Conservation (phyloP, 176 grass and related monocot genomes). For the Raddia distichophylla region DNA sequence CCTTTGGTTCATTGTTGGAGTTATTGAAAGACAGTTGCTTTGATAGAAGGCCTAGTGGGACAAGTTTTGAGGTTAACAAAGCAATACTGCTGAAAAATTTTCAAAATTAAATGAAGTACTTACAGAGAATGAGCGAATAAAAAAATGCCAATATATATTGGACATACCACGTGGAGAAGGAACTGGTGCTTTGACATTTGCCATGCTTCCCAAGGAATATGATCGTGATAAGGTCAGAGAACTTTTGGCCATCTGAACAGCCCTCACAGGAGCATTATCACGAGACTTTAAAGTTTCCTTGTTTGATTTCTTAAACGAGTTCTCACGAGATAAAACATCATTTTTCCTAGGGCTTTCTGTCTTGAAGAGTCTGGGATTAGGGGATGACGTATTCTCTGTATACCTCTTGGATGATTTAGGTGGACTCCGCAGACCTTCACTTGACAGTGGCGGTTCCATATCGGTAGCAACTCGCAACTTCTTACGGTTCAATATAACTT, state of each 20-base stretch:
- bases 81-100: slow-evolving; percentile 10
- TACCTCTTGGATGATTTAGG: slow-evolving; percentile 55
- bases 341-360: slow-evolving; percentile 47
- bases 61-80: slow-evolving; percentile 46
- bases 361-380: slow-evolving; percentile 45
- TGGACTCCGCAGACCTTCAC: slow-evolving; percentile 50
- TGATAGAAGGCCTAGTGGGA: slow-evolving; percentile 57
- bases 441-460: slow-evolving; percentile 48
- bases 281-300: slow-evolving; percentile 39
- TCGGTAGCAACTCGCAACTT: slow-evolving; percentile 56
- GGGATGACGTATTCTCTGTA: slow-evolving; percentile 33
- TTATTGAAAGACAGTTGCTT: slow-evolving; percentile 84
- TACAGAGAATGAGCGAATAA: background rate
- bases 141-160: slow-evolving; percentile 27
- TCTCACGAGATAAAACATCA: slow-evolving; percentile 45
- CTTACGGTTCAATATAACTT: slow-evolving; percentile 44
- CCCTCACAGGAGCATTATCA: slow-evolving; percentile 42
- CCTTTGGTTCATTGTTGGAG: slow-evolving; percentile 60
- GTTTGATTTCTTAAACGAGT: slow-evolving; percentile 56
- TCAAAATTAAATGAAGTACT: slow-evolving; percentile 22
- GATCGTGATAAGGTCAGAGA: slow-evolving; percentile 57
- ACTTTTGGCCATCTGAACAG: slow-evolving; percentile 47
- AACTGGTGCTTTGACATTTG: slow-evolving; percentile 60
- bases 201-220: slow-evolving; percentile 56
- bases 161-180: slow-evolving; percentile 74